Conservation (phyloP, 495 filamentous ascomycete genomes). For the Xylaria sp. region DNA sequence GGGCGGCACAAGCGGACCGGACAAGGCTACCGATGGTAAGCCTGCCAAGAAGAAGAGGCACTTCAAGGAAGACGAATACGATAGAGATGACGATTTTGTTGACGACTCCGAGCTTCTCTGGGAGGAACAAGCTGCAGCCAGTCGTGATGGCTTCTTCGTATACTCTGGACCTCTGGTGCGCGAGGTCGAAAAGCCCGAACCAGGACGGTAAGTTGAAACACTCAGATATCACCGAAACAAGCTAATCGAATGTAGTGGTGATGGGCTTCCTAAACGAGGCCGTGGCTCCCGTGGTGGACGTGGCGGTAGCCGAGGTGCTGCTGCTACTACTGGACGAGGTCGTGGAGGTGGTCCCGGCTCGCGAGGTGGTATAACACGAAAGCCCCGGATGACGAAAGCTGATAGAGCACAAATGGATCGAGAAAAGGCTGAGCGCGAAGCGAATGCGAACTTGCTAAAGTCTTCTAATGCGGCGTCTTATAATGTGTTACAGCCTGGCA, state of each 20-base stretch:
- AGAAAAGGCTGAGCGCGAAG: slow-evolving; percentile 58
- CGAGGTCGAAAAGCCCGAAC: slow-evolving; percentile 83
- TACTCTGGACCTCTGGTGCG: slow-evolving; percentile 85
- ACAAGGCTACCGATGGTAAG: slow-evolving; percentile 65
- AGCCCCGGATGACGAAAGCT: slow-evolving; percentile 81
- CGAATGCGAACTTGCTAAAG: slow-evolving; percentile 34
- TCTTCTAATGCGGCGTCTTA: slow-evolving; percentile 32
- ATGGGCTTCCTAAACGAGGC: slow-evolving; percentile 78
- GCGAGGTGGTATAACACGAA: slow-evolving; percentile 78
- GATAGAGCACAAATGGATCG: slow-evolving; percentile 75
- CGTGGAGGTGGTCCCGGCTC: slow-evolving; percentile 75
- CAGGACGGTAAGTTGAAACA: slow-evolving; percentile 58
- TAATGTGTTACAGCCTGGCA: slow-evolving; percentile 40
- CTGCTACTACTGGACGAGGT: slow-evolving; percentile 51
- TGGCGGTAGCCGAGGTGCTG: slow-evolving; percentile 64
- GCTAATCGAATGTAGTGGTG: slow-evolving; percentile 63
- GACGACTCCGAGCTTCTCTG: slow-evolving; percentile 95
- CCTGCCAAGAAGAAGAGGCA: slow-evolving; percentile 72
- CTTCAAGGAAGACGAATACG: slow-evolving; percentile 94
- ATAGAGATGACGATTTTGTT: slow-evolving; percentile 95
- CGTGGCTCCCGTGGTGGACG: slow-evolving; percentile 66
- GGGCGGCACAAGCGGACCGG: slow-evolving; percentile 67
- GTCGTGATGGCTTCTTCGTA: slow-evolving; percentile 90
- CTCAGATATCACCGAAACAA: slow-evolving; percentile 18
- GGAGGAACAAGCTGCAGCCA: slow-evolving; percentile 94